Base-by-base conservation (phyloP, 2,329 filamentous ascomycete genomes). In the Hypocrella siamensis region DNA sequence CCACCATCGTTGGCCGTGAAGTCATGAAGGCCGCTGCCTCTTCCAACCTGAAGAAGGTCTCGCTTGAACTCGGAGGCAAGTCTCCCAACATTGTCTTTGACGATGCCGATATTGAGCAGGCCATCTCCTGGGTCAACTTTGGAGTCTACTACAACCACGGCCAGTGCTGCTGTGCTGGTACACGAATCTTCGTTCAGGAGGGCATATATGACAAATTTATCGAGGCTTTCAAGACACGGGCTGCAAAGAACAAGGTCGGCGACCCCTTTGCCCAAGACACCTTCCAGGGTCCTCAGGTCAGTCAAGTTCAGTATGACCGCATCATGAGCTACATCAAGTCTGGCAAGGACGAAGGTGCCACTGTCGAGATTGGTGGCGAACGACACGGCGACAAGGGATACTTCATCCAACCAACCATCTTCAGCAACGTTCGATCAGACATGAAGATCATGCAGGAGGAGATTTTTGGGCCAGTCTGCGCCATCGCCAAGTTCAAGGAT, bases 401-500 rank as follows among this genome's bases (percentile, higher is more conserved):
- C 71, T 92, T 88, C 66, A 88, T 92, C 57, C 65, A 88, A 66
- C 84, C 84, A 26, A 93, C 84, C 49, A 83, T 93, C 63, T 92
- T 93, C 68, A 75, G 71, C 56, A 75, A 84, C 49, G 83, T 90
- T 43, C 71, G 63, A 31, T 60, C 75, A 43, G 72, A 88, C 56
- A 92, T 90, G 81, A 86, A 82, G 71, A 90, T 93, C 49, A 76
- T 85, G 62, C 72, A 83, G 57, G 82, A 92, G 62, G 84, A 93
- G 63, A 90, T 93, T 54, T 93, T 93, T 53, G 84, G 84, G 41
- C 84, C 84, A 36, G 84, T 93, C 41, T 81, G 75, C 62, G 70
- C 79, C 46, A 77, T 93, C 45, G 69, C 78, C 62, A 92, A 88
- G 65, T 92, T 93, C 70, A 79, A 77, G 64, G 74, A 68, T 43